Percentiles rank a stretch among this genome's conserved stretches.
These are phyloP conservation scores for Sanghuangporus sanghuang DNA, from an alignment of 1,284 basidiomycete genomes.

Conservation along the genomic window DNA sequence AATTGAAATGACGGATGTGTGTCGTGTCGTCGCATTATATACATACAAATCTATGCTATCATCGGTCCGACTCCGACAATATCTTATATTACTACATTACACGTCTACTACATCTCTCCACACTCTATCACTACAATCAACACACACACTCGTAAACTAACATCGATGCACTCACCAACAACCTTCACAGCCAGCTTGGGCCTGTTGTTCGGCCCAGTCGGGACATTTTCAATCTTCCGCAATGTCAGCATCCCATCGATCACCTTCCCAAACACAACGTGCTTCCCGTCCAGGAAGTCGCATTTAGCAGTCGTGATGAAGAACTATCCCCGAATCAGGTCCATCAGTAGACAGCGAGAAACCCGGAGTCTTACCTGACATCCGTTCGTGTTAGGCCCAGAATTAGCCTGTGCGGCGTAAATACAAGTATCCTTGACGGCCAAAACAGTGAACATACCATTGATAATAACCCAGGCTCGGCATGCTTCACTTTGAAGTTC, in stretches of 20 bases:
- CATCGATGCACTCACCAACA: slow-evolving; percentile 49
- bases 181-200: slow-evolving; percentile 84
- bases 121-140: slow-evolving; percentile 4
- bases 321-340: slow-evolving; percentile 54
- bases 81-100: neutral
- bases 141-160: neutral
- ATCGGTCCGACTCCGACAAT: neutral
- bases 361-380: slow-evolving; percentile 59
- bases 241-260: slow-evolving; percentile 86
- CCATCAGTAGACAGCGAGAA: neutral
- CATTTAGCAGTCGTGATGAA: slow-evolving; percentile 95
- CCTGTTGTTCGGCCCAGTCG: slow-evolving; percentile 83
- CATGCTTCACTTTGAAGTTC: slow-evolving; percentile 91
- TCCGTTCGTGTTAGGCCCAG: slow-evolving; percentile 88
- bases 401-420: slow-evolving; percentile 67
- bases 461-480: slow-evolving; percentile 75
- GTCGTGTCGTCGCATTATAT: too few species aligned
- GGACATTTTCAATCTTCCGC: slow-evolving; percentile 91
- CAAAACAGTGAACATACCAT: slow-evolving; percentile 51
- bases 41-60: too few species aligned
- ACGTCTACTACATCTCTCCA: slow-evolving; percentile 14
- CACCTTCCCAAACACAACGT: slow-evolving; percentile 90
- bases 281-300: slow-evolving; percentile 92
- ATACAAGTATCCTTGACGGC: neutral
- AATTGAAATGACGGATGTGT: neutral